These are phyloP conservation scores for Kwoniella dendrophila DNA, from an alignment of 768 basidiomycete species.

Conservation along the genomic window DNA sequence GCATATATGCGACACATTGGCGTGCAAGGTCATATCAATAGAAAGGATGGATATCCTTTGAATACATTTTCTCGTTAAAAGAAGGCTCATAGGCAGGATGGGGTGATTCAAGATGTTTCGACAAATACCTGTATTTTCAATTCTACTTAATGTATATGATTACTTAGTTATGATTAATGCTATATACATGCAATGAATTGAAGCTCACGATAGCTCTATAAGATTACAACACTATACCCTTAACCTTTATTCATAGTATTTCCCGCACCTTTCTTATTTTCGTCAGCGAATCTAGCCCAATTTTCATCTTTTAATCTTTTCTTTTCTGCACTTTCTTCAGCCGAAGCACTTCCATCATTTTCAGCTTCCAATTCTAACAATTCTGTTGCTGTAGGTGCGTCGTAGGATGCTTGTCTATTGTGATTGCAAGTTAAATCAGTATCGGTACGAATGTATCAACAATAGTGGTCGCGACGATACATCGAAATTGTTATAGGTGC, in stretches of 20 bases:
- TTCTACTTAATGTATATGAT: no score
- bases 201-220: not conserved
- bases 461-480: not conserved
- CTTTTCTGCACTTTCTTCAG: slow-evolving; percentile 71
- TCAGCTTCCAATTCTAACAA: slow-evolving; percentile 77
- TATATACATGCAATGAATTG: no score
- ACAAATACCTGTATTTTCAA: no score
- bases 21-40: not conserved
- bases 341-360: slow-evolving; percentile 73
- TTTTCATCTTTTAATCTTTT: slow-evolving; percentile 83
- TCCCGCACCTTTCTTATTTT: slow-evolving; percentile 84
- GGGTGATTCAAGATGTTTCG: no score
- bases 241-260: slow-evolving; percentile 95
- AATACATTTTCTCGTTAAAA: not conserved
- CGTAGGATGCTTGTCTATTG: slow-evolving; percentile 69
- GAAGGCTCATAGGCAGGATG: no score
- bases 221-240: not conserved
- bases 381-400: slow-evolving; percentile 71
- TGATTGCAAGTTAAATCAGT: slow-evolving; percentile 5
- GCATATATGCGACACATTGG: not conserved
- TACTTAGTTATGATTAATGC: no score
- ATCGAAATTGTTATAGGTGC: not conserved
- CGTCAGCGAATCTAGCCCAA: slow-evolving; percentile 87
- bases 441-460: not conserved
- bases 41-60: slow-evolving; percentile 10